phyloP scores from a whole-genome alignment of 768 basidiomycete genomes.

The Macrocybe gigantea region DNA sequence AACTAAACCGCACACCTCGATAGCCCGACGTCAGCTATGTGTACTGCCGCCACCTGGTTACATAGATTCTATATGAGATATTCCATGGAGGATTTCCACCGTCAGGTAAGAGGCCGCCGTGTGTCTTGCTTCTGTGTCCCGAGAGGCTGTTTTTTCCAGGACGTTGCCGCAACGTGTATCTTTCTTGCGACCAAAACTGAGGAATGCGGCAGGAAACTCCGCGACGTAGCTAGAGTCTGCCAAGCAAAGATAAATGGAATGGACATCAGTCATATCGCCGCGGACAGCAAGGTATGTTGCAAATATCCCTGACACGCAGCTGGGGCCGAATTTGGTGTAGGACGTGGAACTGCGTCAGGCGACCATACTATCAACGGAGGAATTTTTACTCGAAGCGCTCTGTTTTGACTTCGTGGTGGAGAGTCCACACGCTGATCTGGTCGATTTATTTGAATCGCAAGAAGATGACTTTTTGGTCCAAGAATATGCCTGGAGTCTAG shows the following conservation, averaged over 20 bases:
- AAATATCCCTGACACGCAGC: neutral
- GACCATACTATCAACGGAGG: conserved; percentile 69
- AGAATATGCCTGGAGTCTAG: conserved; percentile 81
- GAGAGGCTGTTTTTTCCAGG: conserved; percentile 34
- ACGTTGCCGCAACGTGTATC: conserved; percentile 80
- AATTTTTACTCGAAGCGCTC: conserved; percentile 72
- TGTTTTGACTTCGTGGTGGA: conserved; percentile 83
- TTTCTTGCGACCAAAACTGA: conserved; percentile 92
- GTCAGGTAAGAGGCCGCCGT: conserved; percentile 48
- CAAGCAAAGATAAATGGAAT: conserved; percentile 58
- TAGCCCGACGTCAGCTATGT: conserved; percentile 78
- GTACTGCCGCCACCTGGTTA: conserved; percentile 87
- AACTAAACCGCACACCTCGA: conserved; percentile 4
- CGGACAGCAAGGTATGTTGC: conserved; percentile 57
- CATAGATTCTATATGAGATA: conserved; percentile 89
- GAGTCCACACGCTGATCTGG: conserved; percentile 71
- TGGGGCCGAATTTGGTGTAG: conserved; percentile 28
- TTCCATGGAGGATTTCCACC: conserved; percentile 76
- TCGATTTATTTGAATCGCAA: conserved; percentile 62
- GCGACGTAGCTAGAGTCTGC: conserved; percentile 77
- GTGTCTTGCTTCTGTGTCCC: conserved; percentile 4
- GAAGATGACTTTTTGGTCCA: conserved; percentile 44
- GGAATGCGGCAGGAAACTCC: conserved; percentile 80
- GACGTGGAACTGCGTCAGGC: conserved; percentile 70
- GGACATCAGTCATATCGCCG: conserved; percentile 50